These are phyloP conservation scores for Scutellaria galericulata DNA, from an alignment of 257 asterid species.

Conservation along the genomic window DNA sequence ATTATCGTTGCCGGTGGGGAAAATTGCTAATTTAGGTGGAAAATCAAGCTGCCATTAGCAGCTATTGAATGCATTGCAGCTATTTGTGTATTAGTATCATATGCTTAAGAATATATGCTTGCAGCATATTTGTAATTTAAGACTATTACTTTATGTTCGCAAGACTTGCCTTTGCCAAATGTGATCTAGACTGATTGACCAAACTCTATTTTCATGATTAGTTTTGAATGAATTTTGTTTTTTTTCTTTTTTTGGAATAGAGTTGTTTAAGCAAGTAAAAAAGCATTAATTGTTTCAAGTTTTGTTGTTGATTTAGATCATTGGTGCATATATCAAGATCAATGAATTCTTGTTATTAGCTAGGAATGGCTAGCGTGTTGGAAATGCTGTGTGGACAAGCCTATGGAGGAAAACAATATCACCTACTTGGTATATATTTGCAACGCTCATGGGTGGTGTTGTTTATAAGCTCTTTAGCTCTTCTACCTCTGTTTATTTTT, in stretches of 20 bases:
- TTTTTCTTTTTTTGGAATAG: not conserved
- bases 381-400: constrained; percentile 75
- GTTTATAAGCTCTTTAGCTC: constrained; percentile 48
- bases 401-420: constrained; percentile 58
- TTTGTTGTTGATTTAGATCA: not conserved
- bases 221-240: not conserved
- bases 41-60: not conserved
- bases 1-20: not conserved
- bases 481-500: constrained; percentile 56
- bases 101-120: not conserved
- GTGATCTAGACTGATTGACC: not conserved
- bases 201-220: not conserved
- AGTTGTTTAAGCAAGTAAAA: not conserved
- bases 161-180: constrained; percentile 1
- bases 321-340: not conserved
- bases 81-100: not conserved
- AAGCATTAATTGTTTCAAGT: not conserved
- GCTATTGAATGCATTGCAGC: not conserved
- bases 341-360: constrained; percentile 39
- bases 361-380: constrained; percentile 75
- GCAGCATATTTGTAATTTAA: not conserved
- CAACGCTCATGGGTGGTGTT: constrained; percentile 65
- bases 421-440: constrained; percentile 56
- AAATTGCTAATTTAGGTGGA: not conserved
- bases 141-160: not conserved